Base-by-base conservation (phyloP, 345 rosid species). In the Erodium maritimum region DNA sequence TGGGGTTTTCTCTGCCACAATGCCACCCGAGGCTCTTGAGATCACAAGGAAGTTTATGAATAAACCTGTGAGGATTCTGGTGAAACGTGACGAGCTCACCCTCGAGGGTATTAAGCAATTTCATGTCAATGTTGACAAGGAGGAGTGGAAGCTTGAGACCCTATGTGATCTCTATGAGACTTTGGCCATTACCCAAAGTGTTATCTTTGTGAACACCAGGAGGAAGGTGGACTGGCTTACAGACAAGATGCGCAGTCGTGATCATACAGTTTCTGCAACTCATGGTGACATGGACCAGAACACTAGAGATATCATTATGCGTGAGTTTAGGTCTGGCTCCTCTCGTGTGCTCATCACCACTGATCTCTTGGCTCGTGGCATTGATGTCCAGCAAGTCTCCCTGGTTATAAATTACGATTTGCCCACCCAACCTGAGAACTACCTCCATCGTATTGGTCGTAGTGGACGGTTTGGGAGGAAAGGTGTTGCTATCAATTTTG, bases 1-100 rank as follows among this genome's bases (percentile, higher is more conserved):
- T 23, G 79, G 79, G 16, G 79, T 74, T n/a, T 74, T 78, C 75
- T 78, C 82, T 52, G 82, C 82, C 13, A 78, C 82, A 23, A 71
- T 78, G 77, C 82, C 77, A n/a, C 77, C 80, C 10, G 80, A 75
- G 64, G 82, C 80, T 24, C 82, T 78, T 54, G 82, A 78, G 61
- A 74, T 77, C 58, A 77, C 81, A 9, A 77, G 78, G 60, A 77
- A 77, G 65, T 73, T 77, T 59, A 74, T 75, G 79, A 78, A 75
- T 19, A 69, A 78, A 57, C 79, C 79, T 23, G 82, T 75, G 21
- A 71, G 77, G 69, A 78, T 78, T 68, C 62, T 78, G 63, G 79
- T 78, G 48, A 78, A 75, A 37, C 79, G 75, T 64, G 82, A 78
- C 25, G 75, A 78, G 64, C 79, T 78, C 29, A 77, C 79, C 45